Conservation (phyloP, 1,284 basidiomycete genomes). For the Earliella scabrosa region DNA sequence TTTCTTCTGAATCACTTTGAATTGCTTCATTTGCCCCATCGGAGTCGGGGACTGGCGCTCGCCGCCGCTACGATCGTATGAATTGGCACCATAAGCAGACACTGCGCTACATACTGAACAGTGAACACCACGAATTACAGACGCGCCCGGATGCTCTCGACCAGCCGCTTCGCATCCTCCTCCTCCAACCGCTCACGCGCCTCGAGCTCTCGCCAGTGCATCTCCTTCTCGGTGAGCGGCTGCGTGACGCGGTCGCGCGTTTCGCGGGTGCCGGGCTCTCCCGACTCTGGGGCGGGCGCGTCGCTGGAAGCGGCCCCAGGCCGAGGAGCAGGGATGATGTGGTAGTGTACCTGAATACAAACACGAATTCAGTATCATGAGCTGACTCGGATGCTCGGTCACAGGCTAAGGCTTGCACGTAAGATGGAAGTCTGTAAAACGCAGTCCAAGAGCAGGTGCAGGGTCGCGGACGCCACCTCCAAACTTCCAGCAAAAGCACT, state of each 20-base stretch:
- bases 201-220: conserved; percentile 64
- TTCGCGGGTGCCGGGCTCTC: not conserved
- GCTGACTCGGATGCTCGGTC: too few species aligned
- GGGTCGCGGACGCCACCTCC: too few species aligned
- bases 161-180: conserved; percentile 54
- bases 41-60: too few species aligned
- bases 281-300: not conserved
- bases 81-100: too few species aligned
- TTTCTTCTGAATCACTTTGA: too few species aligned
- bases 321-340: conserved; percentile 75
- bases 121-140: conserved; percentile 21
- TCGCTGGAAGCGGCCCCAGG: conserved; percentile 30
- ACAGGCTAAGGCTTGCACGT: not conserved
- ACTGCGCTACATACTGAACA: too few species aligned
- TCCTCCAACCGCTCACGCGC: conserved; percentile 61
- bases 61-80: too few species aligned
- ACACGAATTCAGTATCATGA: too few species aligned
- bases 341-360: conserved; percentile 68
- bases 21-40: too few species aligned
- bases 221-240: conserved; percentile 48
- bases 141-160: conserved; percentile 44
- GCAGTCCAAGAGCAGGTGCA: too few species aligned
- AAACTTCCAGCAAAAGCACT: too few species aligned
- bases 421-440: too few species aligned
- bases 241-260: conserved; percentile 27